Base-by-base conservation (phyloP, 2,329 filamentous ascomycete species). In the Sodiomyces alkalinus region DNA sequence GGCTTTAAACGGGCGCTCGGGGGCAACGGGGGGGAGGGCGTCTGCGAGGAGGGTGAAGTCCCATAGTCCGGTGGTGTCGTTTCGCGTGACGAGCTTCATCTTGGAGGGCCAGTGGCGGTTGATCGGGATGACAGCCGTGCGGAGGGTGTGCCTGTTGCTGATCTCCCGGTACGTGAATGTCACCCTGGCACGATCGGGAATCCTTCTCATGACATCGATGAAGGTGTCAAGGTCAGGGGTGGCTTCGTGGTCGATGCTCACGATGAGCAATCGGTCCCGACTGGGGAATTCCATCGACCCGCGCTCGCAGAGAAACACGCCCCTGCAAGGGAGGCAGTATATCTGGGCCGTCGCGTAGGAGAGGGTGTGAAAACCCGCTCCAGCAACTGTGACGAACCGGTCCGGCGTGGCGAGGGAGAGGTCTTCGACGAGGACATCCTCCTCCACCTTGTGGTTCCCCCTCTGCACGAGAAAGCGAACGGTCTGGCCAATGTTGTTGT, bases 91-190 rank as follows among this genome's bases (percentile, higher is more conserved):
- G 43, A 94, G 60, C 45, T 85, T 78, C 80, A 98, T 96, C 58
- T 92, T 92, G 32, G 77, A 77, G 28, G 82, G 79, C 90, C 90
- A 98, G 53, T 98, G 90, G 22, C 90, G 74, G 51, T 98, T 90
- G 31, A 98, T 71, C 39, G 87, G 79, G 38, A 94, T 69, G 47
- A 98, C 87, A 33, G 78, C 81, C 1, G 90, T 98, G 51, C 92
- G 86, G 30, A 92, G 68, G 1, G 87, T 94, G 52, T 98, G 90
- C 32, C 98, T 62, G 49, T 98, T 90, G 32, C 87, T 69, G 20
- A 98, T 74, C 49, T 98, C 87, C 54, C 92, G 90, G 59, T 94
- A 98, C 6, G 82, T 90, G 32, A 96, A 78, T 17, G 94, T 86
- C 10, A 98, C 79, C 30, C 90, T 72, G 17, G 85, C 72, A 46